Conservation (phyloP, 306 rosid species). For the Pyrus communis region DNA sequence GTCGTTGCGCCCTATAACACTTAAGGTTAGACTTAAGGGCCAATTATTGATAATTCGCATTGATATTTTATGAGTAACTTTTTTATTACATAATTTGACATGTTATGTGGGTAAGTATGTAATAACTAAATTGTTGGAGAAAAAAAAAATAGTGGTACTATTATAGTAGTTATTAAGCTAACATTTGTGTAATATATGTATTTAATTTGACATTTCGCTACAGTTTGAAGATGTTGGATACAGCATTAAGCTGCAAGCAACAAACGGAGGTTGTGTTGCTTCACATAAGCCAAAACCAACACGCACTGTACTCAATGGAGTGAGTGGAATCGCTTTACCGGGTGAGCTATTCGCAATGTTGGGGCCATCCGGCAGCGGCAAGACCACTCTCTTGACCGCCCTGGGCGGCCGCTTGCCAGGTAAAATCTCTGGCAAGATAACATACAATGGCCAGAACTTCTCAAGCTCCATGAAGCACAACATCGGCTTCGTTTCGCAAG, state of each 20-base stretch:
- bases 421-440: constrained; percentile 55
- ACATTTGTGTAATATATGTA: neutral
- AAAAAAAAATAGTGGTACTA: neutral
- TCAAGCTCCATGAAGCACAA: constrained; percentile 41
- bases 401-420: constrained; percentile 55
- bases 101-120: neutral
- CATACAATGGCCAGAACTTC: constrained; percentile 58
- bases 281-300: constrained; percentile 33
- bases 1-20: constrained; percentile 56
- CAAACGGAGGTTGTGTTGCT: constrained; percentile 19
- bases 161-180: neutral
- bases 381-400: constrained; percentile 72
- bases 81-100: neutral
- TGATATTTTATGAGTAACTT: neutral
- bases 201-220: neutral
- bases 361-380: constrained; percentile 92
- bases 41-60: too few relatives aligned
- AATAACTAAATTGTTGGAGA: neutral
- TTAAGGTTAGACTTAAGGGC: constrained; percentile 27
- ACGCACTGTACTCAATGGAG: constrained; percentile 42
- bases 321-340: constrained; percentile 56
- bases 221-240: constrained; percentile 76
- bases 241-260: constrained; percentile 28
- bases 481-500: constrained; percentile 72
- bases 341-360: constrained; percentile 82